Percentiles rank a stretch among this genome's conserved stretches.
Conservation (phyloP, 2,329 filamentous ascomycete genomes). For the Curvularia eragrostidis region DNA sequence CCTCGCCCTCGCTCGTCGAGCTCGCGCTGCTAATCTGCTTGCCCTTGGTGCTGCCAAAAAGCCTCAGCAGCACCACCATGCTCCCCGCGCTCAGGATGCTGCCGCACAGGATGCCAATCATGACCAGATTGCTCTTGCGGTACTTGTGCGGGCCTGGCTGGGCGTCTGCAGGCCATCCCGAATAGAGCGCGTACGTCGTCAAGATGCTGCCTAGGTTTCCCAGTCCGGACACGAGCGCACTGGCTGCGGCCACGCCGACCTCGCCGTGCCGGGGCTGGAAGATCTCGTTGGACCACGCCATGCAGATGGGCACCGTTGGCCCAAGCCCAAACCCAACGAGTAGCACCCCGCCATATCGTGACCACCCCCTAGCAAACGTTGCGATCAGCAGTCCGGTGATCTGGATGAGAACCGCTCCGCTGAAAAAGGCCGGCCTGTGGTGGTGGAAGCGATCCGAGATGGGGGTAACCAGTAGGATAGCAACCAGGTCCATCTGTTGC, state of each 20-base stretch:
- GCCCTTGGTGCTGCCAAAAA: constrained; percentile 49
- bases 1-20: constrained; percentile 59
- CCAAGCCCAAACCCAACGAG: constrained; percentile 90
- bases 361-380: constrained; percentile 82
- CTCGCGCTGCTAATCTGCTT: constrained; percentile 45
- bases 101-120: constrained; percentile 82
- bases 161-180: constrained; percentile 81
- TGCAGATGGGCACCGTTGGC: constrained; percentile 89
- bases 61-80: constrained; percentile 70
- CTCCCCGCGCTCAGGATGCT: constrained; percentile 75
- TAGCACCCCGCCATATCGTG: constrained; percentile 85
- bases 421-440: constrained; percentile 82
- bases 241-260: constrained; percentile 85
- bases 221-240: constrained; percentile 83
- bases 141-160: constrained; percentile 69
- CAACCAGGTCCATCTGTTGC: constrained; percentile 79
- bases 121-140: constrained; percentile 82
- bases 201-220: constrained; percentile 86
- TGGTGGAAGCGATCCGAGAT: constrained; percentile 86
- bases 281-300: constrained; percentile 91
- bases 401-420: constrained; percentile 75
- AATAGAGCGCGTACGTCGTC: constrained; percentile 88
- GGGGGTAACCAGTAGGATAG: constrained; percentile 84
- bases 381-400: constrained; percentile 81
- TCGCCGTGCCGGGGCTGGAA: constrained; percentile 90